These are phyloP conservation scores for Pseudogymnoascus sp. DNA, from an alignment of 2,329 filamentous ascomycete genomes.

Conservation along the genomic window DNA sequence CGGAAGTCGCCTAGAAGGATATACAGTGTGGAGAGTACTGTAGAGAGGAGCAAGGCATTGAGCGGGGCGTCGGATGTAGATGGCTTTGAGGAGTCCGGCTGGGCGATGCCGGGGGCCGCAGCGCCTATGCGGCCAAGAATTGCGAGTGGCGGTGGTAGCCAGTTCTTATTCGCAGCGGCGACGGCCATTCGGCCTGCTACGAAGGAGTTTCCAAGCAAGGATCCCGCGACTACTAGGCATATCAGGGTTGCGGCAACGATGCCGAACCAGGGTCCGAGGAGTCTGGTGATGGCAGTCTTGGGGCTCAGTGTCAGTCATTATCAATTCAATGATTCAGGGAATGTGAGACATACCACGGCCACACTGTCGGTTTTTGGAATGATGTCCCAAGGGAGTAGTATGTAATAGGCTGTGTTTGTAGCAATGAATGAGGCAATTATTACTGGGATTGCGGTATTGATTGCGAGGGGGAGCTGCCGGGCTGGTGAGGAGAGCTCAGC, in stretches of 20 bases:
- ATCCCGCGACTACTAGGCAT: constrained; percentile 52
- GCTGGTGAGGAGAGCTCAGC: constrained; percentile 43
- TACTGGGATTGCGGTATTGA: constrained; percentile 51
- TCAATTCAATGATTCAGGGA: neutral
- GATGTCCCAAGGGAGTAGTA: constrained; percentile 50
- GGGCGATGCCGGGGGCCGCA: neutral
- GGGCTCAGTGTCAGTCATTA: neutral
- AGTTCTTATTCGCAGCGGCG: constrained; percentile 44
- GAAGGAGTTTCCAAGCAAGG: constrained; percentile 54
- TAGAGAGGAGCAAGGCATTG: constrained; percentile 44
- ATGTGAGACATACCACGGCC: constrained; percentile 43
- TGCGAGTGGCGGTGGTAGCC: constrained; percentile 40
- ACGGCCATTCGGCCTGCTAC: constrained; percentile 53
- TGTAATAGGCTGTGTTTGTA: constrained; percentile 54
- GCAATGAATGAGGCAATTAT: constrained; percentile 51
- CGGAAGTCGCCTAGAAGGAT: constrained; percentile 54
- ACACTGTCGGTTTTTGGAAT: constrained; percentile 52
- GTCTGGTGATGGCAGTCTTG: constrained; percentile 45
- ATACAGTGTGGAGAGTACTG: constrained; percentile 44
- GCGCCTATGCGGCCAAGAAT: constrained; percentile 36
- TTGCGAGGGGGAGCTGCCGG: constrained; percentile 48
- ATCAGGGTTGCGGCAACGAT: constrained; percentile 47
- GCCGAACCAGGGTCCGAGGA: constrained; percentile 45
- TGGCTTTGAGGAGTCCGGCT: constrained; percentile 8
- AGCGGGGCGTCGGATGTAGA: constrained; percentile 40